A percentile compares a stretch with the other conserved stretches of the same genome.
These are phyloP conservation scores for Juglanconis oblonga DNA, from an alignment of 2,329 filamentous ascomycete genomes.

Conservation along the genomic window DNA sequence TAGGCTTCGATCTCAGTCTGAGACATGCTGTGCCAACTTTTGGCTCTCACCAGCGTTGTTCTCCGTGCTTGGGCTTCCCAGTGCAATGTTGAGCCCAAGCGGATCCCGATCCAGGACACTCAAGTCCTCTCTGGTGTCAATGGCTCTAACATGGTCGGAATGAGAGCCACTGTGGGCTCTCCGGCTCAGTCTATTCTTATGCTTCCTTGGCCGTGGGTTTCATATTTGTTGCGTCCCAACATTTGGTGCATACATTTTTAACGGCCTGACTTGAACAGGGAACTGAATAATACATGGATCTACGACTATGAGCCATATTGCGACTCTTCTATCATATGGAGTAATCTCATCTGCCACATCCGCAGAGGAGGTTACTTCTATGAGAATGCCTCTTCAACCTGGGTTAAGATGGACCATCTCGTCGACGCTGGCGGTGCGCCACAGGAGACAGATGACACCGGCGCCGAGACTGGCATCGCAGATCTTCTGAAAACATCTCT, in stretches of 20 bases:
- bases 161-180: conserved; percentile 25
- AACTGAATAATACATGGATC: conserved; percentile 34
- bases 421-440: conserved; percentile 19
- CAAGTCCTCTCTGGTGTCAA: conserved; percentile 23
- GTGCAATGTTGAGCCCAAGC: not conserved
- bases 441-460: conserved; percentile 12
- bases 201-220: conserved; percentile 30
- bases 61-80: not conserved
- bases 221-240: not conserved
- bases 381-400: conserved; percentile 20
- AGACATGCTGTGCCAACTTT: not conserved
- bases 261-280: conserved; percentile 19
- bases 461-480: too few species aligned
- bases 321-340: conserved; percentile 26
- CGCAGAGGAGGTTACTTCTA: conserved; percentile 22
- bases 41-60: not conserved
- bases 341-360: conserved; percentile 27
- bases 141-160: conserved; percentile 28
- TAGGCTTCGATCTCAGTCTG: too few species aligned
- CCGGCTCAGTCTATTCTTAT: conserved; percentile 27
- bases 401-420: conserved; percentile 11
- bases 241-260: too few species aligned
- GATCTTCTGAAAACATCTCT: conserved; percentile 19
- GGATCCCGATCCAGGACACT: conserved; percentile 14
- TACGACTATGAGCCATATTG: conserved; percentile 29